Conservation (phyloP, 208 protist species). For the Polymyxa betae region DNA sequence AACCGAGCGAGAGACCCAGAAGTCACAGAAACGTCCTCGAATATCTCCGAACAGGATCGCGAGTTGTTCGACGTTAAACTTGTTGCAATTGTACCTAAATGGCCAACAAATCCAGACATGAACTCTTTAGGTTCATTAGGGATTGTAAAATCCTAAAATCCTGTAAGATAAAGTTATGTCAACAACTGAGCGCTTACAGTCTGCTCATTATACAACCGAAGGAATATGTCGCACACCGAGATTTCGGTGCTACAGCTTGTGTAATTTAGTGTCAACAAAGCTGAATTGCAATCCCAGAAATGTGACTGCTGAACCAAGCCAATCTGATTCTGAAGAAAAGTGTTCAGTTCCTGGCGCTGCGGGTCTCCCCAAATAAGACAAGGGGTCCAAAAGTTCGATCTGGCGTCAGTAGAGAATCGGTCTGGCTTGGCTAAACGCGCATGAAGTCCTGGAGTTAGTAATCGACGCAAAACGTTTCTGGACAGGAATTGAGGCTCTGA, state of each 20-base stretch:
- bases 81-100: not conserved
- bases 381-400: not conserved
- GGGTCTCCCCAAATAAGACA: not conserved
- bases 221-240: conserved; percentile 23
- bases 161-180: not conserved
- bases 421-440: conserved; percentile 10
- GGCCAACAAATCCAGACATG: not conserved
- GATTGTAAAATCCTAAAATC: conserved; percentile 6
- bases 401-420: not conserved
- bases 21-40: not conserved
- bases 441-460: conserved; percentile 15
- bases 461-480: not conserved
- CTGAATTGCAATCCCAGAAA: not conserved
- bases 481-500: not conserved
- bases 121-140: conserved; percentile 22
- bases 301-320: not conserved
- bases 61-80: not conserved
- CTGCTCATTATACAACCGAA: conserved; percentile 23
- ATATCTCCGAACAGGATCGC: not conserved
- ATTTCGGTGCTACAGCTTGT: not conserved
- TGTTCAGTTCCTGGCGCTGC: conserved; percentile 1
- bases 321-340: not conserved
- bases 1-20: not conserved
- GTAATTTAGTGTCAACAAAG: not conserved
- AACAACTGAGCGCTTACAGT: not conserved